A percentile compares a stretch with the other conserved stretches of the same genome.
phyloP scores from a whole-genome alignment of 768 basidiomycete species.

The Phlebiopsis flavidoalba region DNA sequence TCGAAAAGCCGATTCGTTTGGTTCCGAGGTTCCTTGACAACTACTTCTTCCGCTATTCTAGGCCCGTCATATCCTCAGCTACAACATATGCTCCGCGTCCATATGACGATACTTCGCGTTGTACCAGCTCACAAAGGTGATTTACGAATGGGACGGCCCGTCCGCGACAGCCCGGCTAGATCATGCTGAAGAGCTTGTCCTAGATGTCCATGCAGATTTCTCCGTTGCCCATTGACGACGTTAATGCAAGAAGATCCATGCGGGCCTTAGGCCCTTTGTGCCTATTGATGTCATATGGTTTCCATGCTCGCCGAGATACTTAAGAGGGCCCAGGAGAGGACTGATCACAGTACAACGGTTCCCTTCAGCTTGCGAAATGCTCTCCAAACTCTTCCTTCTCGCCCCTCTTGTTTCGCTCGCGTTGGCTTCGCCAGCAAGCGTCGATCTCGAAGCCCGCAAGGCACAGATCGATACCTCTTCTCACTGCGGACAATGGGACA shows the following conservation, averaged over 20 bases:
- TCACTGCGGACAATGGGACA: constrained; percentile 48
- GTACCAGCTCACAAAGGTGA: neutral
- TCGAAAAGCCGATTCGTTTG: neutral
- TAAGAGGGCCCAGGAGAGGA: neutral
- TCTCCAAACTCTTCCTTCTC: neutral
- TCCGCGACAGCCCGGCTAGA: neutral
- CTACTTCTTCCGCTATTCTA: neutral
- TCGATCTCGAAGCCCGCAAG: constrained; percentile 7
- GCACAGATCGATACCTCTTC: constrained; percentile 22
- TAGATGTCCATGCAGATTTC: neutral
- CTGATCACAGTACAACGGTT: neutral
- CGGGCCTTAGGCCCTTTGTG: neutral
- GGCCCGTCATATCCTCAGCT: neutral
- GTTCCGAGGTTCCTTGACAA: neutral
- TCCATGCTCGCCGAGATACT: neutral
- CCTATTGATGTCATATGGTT: neutral
- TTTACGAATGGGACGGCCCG: neutral
- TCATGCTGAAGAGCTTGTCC: neutral
- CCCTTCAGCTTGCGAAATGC: neutral
- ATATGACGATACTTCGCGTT: neutral
- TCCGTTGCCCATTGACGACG: neutral
- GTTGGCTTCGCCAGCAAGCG: constrained; percentile 6
- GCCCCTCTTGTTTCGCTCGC: neutral
- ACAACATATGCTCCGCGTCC: neutral
- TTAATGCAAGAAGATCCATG: neutral